Conservation (phyloP, 2,329 filamentous ascomycete genomes). For the Trichophaea hybrida region DNA sequence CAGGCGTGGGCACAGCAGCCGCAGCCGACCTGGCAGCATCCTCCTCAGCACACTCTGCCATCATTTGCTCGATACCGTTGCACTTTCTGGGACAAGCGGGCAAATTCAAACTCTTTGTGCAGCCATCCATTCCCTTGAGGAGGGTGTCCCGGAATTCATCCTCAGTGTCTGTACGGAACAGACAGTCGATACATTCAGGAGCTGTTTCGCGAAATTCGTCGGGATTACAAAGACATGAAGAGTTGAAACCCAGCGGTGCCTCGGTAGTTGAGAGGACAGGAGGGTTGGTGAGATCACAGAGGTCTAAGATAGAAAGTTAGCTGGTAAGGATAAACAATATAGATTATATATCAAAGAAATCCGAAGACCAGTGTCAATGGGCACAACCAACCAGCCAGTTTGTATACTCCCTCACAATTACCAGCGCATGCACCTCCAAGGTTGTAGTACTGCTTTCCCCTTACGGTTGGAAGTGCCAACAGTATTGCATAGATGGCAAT, state of each 20-base stretch:
- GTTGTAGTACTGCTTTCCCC: background rate
- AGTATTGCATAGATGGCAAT: background rate
- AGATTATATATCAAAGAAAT: background rate
- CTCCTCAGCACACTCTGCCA: constrained; percentile 3
- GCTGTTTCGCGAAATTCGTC: constrained; percentile 5
- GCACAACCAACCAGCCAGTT: background rate
- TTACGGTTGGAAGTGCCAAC: background rate
- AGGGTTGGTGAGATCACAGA: background rate
- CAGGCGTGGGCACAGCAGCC: background rate
- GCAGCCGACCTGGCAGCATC: constrained; percentile 3
- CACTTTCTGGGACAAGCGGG: constrained; percentile 7
- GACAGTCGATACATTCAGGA: constrained; percentile 10
- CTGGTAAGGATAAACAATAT: background rate
- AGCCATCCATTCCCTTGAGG: background rate
- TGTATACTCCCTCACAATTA: background rate
- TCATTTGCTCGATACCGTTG: background rate
- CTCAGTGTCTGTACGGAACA: constrained; percentile 7
- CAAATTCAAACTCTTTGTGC: constrained; percentile 1
- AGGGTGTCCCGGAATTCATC: background rate
- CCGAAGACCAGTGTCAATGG: background rate
- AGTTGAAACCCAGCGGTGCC: constrained; percentile 5
- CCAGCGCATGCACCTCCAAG: background rate
- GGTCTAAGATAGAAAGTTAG: background rate
- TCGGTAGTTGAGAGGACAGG: background rate
- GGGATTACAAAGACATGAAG: constrained; percentile 1